A percentile compares a stretch with the other conserved stretches of the same genome.
These are phyloP conservation scores for Digitaria exilis DNA, from an alignment of 202 grass and related monocot species.

Conservation along the genomic window DNA sequence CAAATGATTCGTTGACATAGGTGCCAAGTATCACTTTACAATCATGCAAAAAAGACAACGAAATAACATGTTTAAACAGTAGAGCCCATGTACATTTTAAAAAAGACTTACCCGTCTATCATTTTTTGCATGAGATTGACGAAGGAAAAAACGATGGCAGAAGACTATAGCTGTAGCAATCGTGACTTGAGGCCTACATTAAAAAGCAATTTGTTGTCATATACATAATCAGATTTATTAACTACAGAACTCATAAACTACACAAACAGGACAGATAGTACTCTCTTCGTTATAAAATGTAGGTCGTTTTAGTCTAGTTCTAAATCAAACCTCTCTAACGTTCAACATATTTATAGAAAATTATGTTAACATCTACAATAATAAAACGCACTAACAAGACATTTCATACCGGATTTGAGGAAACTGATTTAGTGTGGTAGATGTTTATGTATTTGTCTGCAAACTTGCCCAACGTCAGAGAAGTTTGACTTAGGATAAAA, in stretches of 20 bases:
- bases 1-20: not conserved
- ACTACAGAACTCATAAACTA: not conserved
- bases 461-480: not conserved
- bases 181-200: conserved; percentile 81
- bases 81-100: conserved; percentile 13
- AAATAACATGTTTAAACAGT: conserved; percentile 16
- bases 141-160: conserved; percentile 89
- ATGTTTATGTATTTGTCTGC: not conserved
- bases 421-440: not conserved
- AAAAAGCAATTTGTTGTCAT: conserved; percentile 19
- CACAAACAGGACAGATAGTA: not conserved
- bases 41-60: not conserved
- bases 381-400: not conserved
- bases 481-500: not conserved
- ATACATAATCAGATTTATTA: not conserved
- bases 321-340: not conserved
- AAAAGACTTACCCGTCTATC: conserved; percentile 72
- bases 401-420: not conserved
- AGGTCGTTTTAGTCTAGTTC: not conserved
- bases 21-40: not conserved
- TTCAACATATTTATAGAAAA: not conserved
- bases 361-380: not conserved
- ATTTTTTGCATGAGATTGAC: conserved; percentile 85
- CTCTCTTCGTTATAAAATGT: not conserved
- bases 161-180: conserved; percentile 90